A percentile compares a stretch with the other conserved stretches of the same genome.
Conservation (phyloP, 2,329 filamentous ascomycete species). For the Cladophialophora psammophila region DNA sequence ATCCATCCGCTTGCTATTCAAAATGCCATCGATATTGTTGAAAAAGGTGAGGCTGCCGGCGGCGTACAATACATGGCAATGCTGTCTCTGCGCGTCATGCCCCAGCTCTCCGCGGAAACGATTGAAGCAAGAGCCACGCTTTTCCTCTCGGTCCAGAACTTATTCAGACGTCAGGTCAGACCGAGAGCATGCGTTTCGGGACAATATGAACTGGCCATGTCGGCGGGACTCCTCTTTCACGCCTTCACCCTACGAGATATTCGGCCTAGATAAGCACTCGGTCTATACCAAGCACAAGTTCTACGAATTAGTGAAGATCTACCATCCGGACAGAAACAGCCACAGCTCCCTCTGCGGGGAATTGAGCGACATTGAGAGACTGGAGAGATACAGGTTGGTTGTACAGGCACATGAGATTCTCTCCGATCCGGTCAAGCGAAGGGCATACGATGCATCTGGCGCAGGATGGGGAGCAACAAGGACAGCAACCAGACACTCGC, state of each 20-base stretch:
- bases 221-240: conserved; percentile 33
- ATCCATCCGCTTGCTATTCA: conserved; percentile 1
- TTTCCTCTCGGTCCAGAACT: conserved; percentile 40
- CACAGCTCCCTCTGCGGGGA: conserved; percentile 45
- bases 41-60: conserved; percentile 55
- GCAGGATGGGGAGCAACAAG: conserved; percentile 71
- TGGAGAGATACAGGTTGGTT: conserved; percentile 90
- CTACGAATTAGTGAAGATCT: conserved; percentile 92
- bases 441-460: conserved; percentile 81
- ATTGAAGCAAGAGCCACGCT: conserved; percentile 26
- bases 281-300: conserved; percentile 84
- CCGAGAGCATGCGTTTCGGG: conserved; percentile 39
- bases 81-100: conserved; percentile 43
- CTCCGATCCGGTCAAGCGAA: conserved; percentile 78
- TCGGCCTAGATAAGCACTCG: conserved; percentile 66
- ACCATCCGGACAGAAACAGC: conserved; percentile 78
- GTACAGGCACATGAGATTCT: conserved; percentile 89
- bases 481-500: conserved; percentile 39
- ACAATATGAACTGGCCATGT: conserved; percentile 42
- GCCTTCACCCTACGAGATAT: conserved; percentile 91
- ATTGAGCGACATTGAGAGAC: conserved; percentile 55
- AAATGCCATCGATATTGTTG: conserved; percentile 47
- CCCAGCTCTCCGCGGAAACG: conserved; percentile 39
- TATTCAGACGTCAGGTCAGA: conserved; percentile 48
- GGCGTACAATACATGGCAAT: conserved; percentile 49